These are phyloP conservation scores for Claviceps digitariae DNA, from an alignment of 2,329 filamentous ascomycete genomes.

Conservation along the genomic window DNA sequence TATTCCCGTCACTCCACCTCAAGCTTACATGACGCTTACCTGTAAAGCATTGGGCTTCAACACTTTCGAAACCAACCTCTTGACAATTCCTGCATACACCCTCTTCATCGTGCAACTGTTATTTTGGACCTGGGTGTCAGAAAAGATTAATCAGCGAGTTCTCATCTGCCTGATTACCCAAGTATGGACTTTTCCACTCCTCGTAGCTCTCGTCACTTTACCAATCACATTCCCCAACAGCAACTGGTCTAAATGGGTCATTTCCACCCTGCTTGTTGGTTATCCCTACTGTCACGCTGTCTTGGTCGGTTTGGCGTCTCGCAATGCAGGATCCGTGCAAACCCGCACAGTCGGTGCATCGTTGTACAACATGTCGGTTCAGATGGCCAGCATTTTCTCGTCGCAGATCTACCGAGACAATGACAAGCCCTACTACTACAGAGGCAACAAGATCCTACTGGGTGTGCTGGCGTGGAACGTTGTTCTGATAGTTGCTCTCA, in stretches of 20 bases:
- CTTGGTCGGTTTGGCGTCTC: slow-evolving; percentile 41
- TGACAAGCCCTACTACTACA: slow-evolving; percentile 18
- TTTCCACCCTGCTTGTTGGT: slow-evolving; percentile 21
- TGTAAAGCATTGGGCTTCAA: slow-evolving; percentile 35
- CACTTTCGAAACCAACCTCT: slow-evolving; percentile 35
- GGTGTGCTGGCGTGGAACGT: slow-evolving; percentile 34
- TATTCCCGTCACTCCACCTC: slow-evolving; percentile 32
- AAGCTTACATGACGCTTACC: slow-evolving; percentile 37
- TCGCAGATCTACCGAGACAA: slow-evolving; percentile 26
- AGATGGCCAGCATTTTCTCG: slow-evolving; percentile 19
- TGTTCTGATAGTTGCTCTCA: slow-evolving; percentile 31
- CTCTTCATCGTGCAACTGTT: slow-evolving; percentile 26
- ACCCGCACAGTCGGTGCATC: slow-evolving; percentile 44
- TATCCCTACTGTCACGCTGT: slow-evolving; percentile 23
- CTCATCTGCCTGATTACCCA: slow-evolving; percentile 30
- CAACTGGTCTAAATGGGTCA: slow-evolving; percentile 19
- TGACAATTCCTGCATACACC: slow-evolving; percentile 37
- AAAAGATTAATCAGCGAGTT: slow-evolving; percentile 24
- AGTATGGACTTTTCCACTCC: slow-evolving; percentile 41
- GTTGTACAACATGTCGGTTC: slow-evolving; percentile 36
- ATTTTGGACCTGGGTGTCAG: slow-evolving; percentile 29
- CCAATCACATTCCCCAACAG: slow-evolving; percentile 11
- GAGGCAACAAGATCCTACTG: slow-evolving; percentile 37
- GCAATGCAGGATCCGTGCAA: slow-evolving; percentile 44
- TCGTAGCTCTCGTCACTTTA: slow-evolving; percentile 29